Evolutionary conservation across 2,329 filamentous ascomycete species (phyloP).

Genomic region (Talaromyces sp.): DNA sequence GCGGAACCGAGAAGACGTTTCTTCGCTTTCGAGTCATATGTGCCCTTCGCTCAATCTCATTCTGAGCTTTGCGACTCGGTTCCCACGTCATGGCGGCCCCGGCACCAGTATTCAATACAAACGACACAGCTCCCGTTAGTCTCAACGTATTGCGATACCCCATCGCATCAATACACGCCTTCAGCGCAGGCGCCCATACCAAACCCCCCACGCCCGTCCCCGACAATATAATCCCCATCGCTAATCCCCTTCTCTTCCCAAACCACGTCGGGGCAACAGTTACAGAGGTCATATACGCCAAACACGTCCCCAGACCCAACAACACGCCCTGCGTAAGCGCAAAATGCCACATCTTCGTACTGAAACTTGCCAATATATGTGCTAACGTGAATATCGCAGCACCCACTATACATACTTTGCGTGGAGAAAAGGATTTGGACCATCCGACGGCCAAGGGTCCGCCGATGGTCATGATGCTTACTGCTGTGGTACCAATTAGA

Average conservation of each 20-base stretch:
- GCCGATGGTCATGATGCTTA: slow-evolving; percentile 37
- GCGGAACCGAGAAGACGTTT: slow-evolving; percentile 18
- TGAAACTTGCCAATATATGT: slow-evolving; percentile 32
- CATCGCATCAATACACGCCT: slow-evolving; percentile 28
- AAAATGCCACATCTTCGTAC: slow-evolving; percentile 33
- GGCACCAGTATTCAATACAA: slow-evolving; percentile 27
- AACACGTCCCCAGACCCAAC: slow-evolving; percentile 36
- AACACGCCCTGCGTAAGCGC: slow-evolving; percentile 36
- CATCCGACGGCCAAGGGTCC: slow-evolving; percentile 34
- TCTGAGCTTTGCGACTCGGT: slow-evolving; percentile 22
- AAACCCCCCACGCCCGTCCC: slow-evolving; percentile 42
- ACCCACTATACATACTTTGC: slow-evolving; percentile 28
- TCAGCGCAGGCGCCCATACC: slow-evolving; percentile 33
- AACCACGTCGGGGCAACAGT: slow-evolving; percentile 41
- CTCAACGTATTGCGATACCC: slow-evolving; percentile 40
- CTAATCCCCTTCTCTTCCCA: slow-evolving; percentile 32
- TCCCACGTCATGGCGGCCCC: slow-evolving; percentile 30
- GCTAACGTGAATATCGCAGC: slow-evolving; percentile 29
- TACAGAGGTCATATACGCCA: slow-evolving; percentile 38
- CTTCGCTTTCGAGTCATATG: slow-evolving; percentile 11
- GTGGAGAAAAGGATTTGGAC: slow-evolving; percentile 34
- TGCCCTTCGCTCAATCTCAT: slow-evolving; percentile 18
- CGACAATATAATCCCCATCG: slow-evolving; percentile 39
- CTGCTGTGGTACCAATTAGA: slow-evolving; percentile 37
- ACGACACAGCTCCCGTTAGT: slow-evolving; percentile 31